phyloP scores from a whole-genome alignment of 2,329 filamentous ascomycete genomes.

The Teratosphaeria gauchensis region DNA sequence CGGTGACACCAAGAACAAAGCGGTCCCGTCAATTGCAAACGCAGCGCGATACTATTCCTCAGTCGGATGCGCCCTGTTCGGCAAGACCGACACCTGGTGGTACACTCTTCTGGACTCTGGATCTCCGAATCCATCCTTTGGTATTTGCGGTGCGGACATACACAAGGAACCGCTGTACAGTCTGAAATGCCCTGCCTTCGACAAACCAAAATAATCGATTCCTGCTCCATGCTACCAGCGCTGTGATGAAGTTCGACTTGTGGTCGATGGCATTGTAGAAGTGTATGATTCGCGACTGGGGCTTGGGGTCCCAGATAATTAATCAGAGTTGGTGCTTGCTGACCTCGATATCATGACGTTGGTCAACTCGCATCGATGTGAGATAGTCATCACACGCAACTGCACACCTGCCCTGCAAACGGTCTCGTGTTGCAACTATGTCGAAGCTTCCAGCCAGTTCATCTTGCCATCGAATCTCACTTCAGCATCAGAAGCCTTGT shows the following conservation, averaged over 20 bases:
- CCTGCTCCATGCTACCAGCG: not conserved
- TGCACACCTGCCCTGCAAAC: not conserved
- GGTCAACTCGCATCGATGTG: not conserved
- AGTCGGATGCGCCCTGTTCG: conserved; percentile 62
- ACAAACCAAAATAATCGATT: not conserved
- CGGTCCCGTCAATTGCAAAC: conserved; percentile 54
- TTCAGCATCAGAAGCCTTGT: no score
- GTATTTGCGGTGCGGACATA: conserved; percentile 51
- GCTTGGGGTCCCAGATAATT: not conserved
- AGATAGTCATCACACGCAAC: not conserved
- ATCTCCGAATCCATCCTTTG: conserved; percentile 58
- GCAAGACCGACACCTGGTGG: conserved; percentile 58
- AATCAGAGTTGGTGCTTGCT: not conserved
- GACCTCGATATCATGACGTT: not conserved
- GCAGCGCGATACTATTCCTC: conserved; percentile 73
- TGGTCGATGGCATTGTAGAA: not conserved
- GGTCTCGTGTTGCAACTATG: not conserved
- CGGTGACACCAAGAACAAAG: conserved; percentile 53
- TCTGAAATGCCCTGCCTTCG: conserved; percentile 43
- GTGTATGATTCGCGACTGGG: not conserved
- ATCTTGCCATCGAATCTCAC: not conserved
- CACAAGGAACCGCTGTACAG: conserved; percentile 51
- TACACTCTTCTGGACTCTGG: conserved; percentile 59
- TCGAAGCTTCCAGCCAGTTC: not conserved
- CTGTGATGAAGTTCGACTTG: not conserved